phyloP scores from a whole-genome alignment of 2,329 filamentous ascomycete species.

The Talaromyces sp. region DNA sequence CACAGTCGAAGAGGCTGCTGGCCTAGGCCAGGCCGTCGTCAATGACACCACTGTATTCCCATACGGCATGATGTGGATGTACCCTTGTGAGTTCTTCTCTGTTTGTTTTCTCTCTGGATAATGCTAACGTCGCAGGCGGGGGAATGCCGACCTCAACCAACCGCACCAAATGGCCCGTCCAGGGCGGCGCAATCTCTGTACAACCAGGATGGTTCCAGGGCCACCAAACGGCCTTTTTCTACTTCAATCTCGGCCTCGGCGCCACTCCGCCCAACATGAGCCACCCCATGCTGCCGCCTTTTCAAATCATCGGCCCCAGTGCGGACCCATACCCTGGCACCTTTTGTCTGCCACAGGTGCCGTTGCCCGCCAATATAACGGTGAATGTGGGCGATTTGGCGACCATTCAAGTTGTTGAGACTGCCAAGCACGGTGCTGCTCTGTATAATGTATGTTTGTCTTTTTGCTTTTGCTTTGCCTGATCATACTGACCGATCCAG shows the following conservation, averaged over 20 bases:
- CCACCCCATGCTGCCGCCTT: constrained; percentile 70
- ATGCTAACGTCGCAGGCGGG: constrained; percentile 57
- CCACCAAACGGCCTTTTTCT: constrained; percentile 74
- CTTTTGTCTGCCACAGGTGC: constrained; percentile 85
- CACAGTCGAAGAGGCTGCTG: constrained; percentile 43
- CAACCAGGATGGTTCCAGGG: constrained; percentile 97
- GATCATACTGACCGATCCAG: constrained; percentile 40
- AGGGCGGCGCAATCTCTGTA: constrained; percentile 78
- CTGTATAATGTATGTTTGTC: constrained; percentile 65
- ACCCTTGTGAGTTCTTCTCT: constrained; percentile 67
- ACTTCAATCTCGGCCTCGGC: constrained; percentile 86
- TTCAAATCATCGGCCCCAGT: constrained; percentile 75
- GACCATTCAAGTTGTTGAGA: constrained; percentile 83
- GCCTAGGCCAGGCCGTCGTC: constrained; percentile 41
- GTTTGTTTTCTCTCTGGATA: neutral
- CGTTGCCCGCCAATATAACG: constrained; percentile 65
- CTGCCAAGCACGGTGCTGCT: constrained; percentile 75
- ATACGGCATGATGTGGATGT: constrained; percentile 92
- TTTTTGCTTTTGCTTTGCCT: neutral
- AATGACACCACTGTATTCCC: constrained; percentile 56
- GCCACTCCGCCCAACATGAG: constrained; percentile 83
- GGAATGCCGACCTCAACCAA: constrained; percentile 73
- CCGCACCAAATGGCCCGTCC: constrained; percentile 85
- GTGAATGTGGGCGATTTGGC: constrained; percentile 80
- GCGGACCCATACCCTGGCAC: constrained; percentile 83